Conservation (phyloP, 352 stramenopile species). For the Globisporangium uncinulatum region DNA sequence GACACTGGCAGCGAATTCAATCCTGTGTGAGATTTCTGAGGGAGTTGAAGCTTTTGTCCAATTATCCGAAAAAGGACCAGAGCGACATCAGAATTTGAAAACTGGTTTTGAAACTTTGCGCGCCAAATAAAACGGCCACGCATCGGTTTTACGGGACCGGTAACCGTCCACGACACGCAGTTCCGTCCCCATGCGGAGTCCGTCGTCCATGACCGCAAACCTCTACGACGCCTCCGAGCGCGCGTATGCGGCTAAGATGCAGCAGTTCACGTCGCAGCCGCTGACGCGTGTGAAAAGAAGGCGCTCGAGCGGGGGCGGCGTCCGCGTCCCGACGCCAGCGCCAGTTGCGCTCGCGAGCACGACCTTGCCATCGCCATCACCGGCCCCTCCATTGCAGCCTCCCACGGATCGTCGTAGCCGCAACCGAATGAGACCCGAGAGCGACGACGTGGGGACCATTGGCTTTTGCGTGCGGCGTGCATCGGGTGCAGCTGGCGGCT, state of each 20-base stretch:
- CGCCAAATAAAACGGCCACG: too few species aligned
- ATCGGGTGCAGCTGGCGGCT: slow-evolving; percentile 23
- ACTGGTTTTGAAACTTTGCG: too few species aligned
- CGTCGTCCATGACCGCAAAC: slow-evolving; percentile 6
- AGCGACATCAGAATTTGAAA: too few species aligned
- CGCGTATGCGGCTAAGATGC: slow-evolving; percentile 6
- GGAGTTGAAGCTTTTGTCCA: too few species aligned
- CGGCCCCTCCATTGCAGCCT: background rate
- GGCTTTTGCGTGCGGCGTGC: slow-evolving; percentile 36
- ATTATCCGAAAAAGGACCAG: too few species aligned
- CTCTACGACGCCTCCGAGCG: slow-evolving; percentile 14
- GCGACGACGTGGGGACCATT: slow-evolving; percentile 5
- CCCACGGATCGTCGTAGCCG: too few species aligned
- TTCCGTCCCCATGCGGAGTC: background rate
- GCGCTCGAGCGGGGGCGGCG: slow-evolving; percentile 8
- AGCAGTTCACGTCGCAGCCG: slow-evolving; percentile 13
- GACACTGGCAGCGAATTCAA: too few species aligned
- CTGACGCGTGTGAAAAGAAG: slow-evolving; percentile 10
- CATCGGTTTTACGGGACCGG: too few species aligned
- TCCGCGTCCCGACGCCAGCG: background rate
- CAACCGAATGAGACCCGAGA: background rate
- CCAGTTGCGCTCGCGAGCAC: background rate
- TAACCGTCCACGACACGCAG: background rate
- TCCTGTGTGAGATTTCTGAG: too few species aligned
- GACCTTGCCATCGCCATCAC: background rate